Conservation (phyloP, 2,329 filamentous ascomycete species). For the Macrophomina phaseolina region DNA sequence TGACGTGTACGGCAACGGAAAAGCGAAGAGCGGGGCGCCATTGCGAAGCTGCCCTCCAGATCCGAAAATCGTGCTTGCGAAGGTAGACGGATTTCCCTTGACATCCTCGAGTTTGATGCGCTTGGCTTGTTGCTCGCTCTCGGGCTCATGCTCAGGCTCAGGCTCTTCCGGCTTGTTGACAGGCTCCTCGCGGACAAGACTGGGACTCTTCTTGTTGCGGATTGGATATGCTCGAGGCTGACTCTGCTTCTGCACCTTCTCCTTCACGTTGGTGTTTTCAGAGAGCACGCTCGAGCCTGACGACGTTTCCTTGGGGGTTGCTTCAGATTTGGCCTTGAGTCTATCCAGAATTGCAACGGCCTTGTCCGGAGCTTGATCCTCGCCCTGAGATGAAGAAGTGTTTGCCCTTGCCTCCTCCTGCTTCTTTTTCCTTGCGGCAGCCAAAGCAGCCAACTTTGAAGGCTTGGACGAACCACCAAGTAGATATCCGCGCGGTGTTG, state of each 20-base stretch:
- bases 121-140: slow-evolving; percentile 2
- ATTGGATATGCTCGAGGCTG: slow-evolving; percentile 7
- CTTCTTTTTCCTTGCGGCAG: slow-evolving; percentile 85
- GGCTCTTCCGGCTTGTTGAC: slow-evolving; percentile 7
- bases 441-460: slow-evolving; percentile 90
- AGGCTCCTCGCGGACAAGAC: slow-evolving; percentile 5
- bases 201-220: slow-evolving; percentile 20
- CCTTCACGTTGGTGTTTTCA: slow-evolving; percentile 36
- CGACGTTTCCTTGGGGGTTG: neutral
- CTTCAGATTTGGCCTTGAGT: slow-evolving; percentile 42
- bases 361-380: slow-evolving; percentile 37
- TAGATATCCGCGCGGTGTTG: slow-evolving; percentile 68
- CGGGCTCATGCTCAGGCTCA: neutral
- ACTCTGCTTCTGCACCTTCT: neutral
- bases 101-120: slow-evolving; percentile 41
- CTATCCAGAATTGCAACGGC: slow-evolving; percentile 53
- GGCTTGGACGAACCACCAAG: slow-evolving; percentile 80
- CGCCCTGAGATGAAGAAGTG: slow-evolving; percentile 25
- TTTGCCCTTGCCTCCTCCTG: slow-evolving; percentile 64
- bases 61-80: slow-evolving; percentile 58
- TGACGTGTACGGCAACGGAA: slow-evolving; percentile 48
- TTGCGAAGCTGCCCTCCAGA: slow-evolving; percentile 22
- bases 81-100: slow-evolving; percentile 56
- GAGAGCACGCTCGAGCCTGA: slow-evolving; percentile 14
- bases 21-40: slow-evolving; percentile 21